These are phyloP conservation scores for Podaxis rugospora DNA, from an alignment of 768 basidiomycete species.

Conservation along the genomic window DNA sequence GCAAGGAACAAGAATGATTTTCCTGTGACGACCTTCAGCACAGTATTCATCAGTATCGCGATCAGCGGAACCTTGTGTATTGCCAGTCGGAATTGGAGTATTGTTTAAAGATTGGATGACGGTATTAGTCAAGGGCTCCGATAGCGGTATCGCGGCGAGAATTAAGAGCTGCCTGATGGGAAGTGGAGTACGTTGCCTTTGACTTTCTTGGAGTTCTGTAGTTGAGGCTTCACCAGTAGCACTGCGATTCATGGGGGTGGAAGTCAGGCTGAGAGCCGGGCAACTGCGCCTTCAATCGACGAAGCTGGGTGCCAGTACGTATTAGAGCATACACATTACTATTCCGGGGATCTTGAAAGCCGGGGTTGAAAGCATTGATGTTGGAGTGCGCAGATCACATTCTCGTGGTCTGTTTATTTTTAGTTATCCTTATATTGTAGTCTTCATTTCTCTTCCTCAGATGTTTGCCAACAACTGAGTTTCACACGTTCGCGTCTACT, in stretches of 20 bases:
- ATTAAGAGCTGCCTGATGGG: constrained; percentile 36
- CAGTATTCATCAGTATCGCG: constrained; percentile 28
- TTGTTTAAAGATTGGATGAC: constrained; percentile 44
- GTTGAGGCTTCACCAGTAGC: background rate
- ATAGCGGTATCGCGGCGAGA: constrained; percentile 33
- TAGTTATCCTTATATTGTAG: too few species aligned
- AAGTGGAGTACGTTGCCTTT: constrained; percentile 26
- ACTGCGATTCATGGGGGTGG: background rate
- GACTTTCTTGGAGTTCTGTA: background rate
- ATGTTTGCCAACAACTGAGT: too few species aligned
- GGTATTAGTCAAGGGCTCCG: constrained; percentile 38
- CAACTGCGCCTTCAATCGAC: background rate
- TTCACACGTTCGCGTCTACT: too few species aligned
- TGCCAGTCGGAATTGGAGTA: constrained; percentile 22
- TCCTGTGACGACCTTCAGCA: constrained; percentile 1
- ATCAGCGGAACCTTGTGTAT: constrained; percentile 35
- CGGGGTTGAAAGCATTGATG: background rate
- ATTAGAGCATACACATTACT: background rate
- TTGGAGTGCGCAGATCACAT: too few species aligned
- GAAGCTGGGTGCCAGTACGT: background rate
- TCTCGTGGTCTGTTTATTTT: too few species aligned
- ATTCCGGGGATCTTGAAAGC: background rate
- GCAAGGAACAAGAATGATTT: constrained; percentile 10
- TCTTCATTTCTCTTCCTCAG: too few species aligned
- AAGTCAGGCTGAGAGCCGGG: background rate